These are phyloP conservation scores for Scutellaria galericulata DNA, from an alignment of 257 asterid species.

Conservation along the genomic window DNA sequence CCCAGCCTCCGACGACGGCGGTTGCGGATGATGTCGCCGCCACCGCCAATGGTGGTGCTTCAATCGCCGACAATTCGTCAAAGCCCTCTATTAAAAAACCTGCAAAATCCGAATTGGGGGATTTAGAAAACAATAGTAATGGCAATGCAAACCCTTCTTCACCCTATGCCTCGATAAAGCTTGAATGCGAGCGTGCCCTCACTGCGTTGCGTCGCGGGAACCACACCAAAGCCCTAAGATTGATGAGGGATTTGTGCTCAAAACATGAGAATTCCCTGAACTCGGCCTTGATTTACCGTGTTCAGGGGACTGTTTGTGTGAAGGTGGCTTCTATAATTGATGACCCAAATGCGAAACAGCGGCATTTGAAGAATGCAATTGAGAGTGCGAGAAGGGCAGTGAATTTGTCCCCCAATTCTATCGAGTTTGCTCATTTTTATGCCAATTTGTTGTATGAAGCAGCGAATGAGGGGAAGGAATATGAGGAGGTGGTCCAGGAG, in stretches of 20 bases:
- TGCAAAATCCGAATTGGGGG: slow-evolving; percentile 32
- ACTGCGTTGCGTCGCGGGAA: slow-evolving; percentile 67
- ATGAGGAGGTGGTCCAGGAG: slow-evolving; percentile 69
- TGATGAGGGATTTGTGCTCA: slow-evolving; percentile 66
- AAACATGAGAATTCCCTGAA: slow-evolving; percentile 55
- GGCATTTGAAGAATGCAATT: slow-evolving; percentile 62
- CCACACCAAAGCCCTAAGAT: slow-evolving; percentile 65
- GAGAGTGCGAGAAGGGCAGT: slow-evolving; percentile 74
- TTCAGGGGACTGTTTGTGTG: slow-evolving; percentile 66
- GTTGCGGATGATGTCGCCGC: slow-evolving; percentile 23
- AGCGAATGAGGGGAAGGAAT: slow-evolving; percentile 64
- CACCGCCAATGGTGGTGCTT: slow-evolving; percentile 23
- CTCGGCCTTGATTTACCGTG: slow-evolving; percentile 61
- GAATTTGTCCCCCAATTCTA: slow-evolving; percentile 57
- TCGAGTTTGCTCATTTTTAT: slow-evolving; percentile 73
- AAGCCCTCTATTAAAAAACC: background rate
- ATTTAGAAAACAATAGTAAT: slow-evolving; percentile 28
- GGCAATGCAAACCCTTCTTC: slow-evolving; percentile 39
- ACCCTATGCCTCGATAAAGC: slow-evolving; percentile 46
- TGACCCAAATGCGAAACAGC: slow-evolving; percentile 59
- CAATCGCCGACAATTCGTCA: slow-evolving; percentile 23
- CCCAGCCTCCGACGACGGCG: slow-evolving; percentile 29
- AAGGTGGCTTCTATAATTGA: slow-evolving; percentile 61
- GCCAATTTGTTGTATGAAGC: slow-evolving; percentile 69
- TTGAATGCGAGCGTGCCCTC: slow-evolving; percentile 66